These are phyloP conservation scores for Endogone sp. DNA, from an alignment of 192 early-diverging fungal species.

Conservation along the genomic window DNA sequence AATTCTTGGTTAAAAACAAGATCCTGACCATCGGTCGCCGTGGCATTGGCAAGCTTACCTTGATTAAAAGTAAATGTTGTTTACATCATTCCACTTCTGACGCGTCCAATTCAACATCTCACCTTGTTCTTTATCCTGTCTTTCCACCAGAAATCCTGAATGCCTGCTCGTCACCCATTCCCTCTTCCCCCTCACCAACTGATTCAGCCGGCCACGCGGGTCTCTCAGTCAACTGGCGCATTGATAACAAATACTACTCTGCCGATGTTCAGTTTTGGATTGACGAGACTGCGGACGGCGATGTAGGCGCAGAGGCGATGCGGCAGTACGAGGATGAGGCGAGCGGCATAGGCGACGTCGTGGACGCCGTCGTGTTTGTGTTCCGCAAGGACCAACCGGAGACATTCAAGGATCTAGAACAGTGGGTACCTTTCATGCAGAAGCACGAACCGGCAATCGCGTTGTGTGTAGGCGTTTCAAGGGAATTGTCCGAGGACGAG, in stretches of 20 bases:
- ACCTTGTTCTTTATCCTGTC: background rate
- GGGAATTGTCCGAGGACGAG: background rate
- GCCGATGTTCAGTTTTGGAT: conserved; percentile 63
- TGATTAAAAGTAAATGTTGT: background rate
- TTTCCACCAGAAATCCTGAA: background rate
- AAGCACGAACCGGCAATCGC: conserved; percentile 47
- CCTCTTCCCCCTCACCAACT: background rate
- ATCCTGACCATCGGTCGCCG: background rate
- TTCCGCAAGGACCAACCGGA: conserved; percentile 54
- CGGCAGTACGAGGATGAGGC: conserved; percentile 27
- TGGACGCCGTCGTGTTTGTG: conserved; percentile 63
- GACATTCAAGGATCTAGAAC: conserved; percentile 49
- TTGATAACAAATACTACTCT: conserved; percentile 67
- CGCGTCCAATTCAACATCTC: background rate
- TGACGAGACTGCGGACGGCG: conserved; percentile 41
- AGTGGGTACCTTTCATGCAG: conserved; percentile 53
- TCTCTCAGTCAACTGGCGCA: background rate
- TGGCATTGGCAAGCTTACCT: background rate
- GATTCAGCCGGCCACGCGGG: background rate
- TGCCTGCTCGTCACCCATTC: background rate
- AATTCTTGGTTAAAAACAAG: background rate
- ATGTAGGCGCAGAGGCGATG: conserved; percentile 22
- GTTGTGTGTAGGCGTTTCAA: conserved; percentile 42
- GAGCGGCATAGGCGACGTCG: conserved; percentile 38
- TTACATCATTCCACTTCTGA: background rate